Base-by-base conservation (phyloP, 2,329 filamentous ascomycete species). In the Botrytis sinoallii region DNA sequence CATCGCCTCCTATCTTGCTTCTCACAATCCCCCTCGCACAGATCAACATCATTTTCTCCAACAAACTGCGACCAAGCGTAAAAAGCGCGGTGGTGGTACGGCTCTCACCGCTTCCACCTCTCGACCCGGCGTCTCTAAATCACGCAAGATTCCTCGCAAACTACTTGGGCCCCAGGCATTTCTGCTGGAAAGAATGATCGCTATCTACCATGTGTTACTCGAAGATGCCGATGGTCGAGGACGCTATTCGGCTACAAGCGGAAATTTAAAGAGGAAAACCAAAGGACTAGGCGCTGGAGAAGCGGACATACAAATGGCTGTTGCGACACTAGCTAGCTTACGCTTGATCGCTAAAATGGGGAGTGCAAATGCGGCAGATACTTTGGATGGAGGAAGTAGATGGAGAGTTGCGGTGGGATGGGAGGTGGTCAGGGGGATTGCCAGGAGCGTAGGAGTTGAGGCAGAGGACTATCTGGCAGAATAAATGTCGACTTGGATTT, bases 351-450 rank as follows among this genome's bases (percentile, higher is more conserved):
- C 92, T 48, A 87, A 90, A 60, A 90, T 93, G 3, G 90, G 89
- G 12, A 71, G 55, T 8, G 82, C 73, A 9, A 84, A 25, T 86
- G 86, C 25, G 82, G 85, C 40, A 84, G 92, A 95, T 82, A 83
- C 87, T 40, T 84, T 94, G 79, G 93, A 95, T 80, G 85, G 89
- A 0, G 89, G 89, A 0, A 89, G 88, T 8, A 91, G 92, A 82
- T 96, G 92, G 92, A 89, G 91, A 79, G 91, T 95, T 16, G 93
- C 92, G 77, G 90, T 93, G 73, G 89, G 90, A 1, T 95, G 92
- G 92, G 93, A 96, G 79, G 89, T 92, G 75, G 88, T 93, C 10
- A 85, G 91, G 75, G 87, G 86, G 5, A 83, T 96, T 76, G 93
- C 92, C 42, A 85, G 93, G 79, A 91, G 88, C 79, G 88, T 96